Base-by-base conservation (phyloP, 345 rosid species). In the Citrus cavaleriei region DNA sequence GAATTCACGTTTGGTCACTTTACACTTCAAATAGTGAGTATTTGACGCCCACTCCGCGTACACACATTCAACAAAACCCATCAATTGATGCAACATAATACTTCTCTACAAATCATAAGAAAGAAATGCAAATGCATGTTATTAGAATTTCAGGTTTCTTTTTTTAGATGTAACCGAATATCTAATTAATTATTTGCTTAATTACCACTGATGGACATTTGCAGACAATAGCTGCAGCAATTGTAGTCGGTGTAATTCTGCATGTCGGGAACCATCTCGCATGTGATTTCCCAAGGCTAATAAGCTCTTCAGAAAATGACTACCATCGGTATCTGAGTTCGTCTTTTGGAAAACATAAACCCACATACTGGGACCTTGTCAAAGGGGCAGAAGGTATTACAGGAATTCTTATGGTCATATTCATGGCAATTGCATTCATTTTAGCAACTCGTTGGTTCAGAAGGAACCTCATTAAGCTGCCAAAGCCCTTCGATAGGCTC, bases 181-280 rank as follows among this genome's bases (percentile, higher is more conserved):
- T 40, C 19, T n/a, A 38, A 40, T 69, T 27, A 32, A 16, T 37
- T 16, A 21, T 16, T 5, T 32, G 22, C n/a, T 65, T 65, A 65
- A 74, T 54, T 35, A 6, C 59, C 16, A 30, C 57, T 55, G 60
- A 69, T 71, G 54, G 54, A 61, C 58, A 10, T 37, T 35, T 72
- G 79, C 86, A 96, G 99, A 96, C 98, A 60, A 91, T 96, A 28
- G 98, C 99, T 4, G 98, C 93, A 81, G 99, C 95, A 71, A 96
- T 96, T 80, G 91, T 93, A 66, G 80, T 90, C 57, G 99, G 93
- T 27, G 83, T 91, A 75, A 84, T 92, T 82, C 87, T 95, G 51
- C 99, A 95, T 81, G 91, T 86, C n/a, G 90, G 89, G 14, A 88
- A 90, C 85, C 99, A 95, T 75, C 89, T 95, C 25, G 92, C 93